Evolutionary conservation across 176 grass and related monocot species (phyloP), one percentile per base, ranked within the genome.

Genomic region (Calamus simplicifolius): DNA sequence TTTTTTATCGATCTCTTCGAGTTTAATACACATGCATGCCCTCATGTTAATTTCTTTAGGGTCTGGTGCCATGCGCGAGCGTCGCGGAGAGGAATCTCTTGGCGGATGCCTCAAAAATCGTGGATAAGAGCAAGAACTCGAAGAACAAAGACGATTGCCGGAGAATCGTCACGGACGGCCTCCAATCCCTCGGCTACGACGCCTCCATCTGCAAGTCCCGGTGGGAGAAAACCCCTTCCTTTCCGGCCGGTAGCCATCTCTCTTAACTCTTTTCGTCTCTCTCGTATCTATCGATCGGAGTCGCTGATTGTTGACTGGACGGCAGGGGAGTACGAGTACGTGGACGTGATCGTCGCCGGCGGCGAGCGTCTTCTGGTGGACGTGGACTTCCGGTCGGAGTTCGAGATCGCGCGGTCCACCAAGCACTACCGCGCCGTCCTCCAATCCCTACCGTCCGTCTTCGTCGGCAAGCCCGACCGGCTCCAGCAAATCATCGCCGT

Each of bases 281-380:
- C 23, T 19, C 17, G 56, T 73, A 10, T 81, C 43, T 48, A 17
- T 3, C 19, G 60, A 29, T 75, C 3, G 14, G 57, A 16, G n/a
- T 29, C 7, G 48, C 8, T 43, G 35, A 43, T 43, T 43, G 35
- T 12, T 13, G 35, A 13, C 3, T 7, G 35, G 35, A n/a, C 51
- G 16, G 54, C 82, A 62, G 91, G 91, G 5, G 86, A 87, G 53
- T 87, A 96, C 58, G 84, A 97, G 76, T 97, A 92, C 78, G 80
- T 97, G 61, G 93, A 97, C 69, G 86, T 82, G 50, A 64, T 97
- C 56, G 59, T 71, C 4, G 68, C 66, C 16, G 78, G 8, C 16
- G 67, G 15, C 0, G 21, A 54, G 30, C 53, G 93, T 29, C 75
- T 97, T 27, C 65, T 97, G 49, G 81, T 97, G 66, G 93, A 97